These are phyloP conservation scores for Pelargonium nanum DNA, from an alignment of 345 rosid species.

Conservation along the genomic window DNA sequence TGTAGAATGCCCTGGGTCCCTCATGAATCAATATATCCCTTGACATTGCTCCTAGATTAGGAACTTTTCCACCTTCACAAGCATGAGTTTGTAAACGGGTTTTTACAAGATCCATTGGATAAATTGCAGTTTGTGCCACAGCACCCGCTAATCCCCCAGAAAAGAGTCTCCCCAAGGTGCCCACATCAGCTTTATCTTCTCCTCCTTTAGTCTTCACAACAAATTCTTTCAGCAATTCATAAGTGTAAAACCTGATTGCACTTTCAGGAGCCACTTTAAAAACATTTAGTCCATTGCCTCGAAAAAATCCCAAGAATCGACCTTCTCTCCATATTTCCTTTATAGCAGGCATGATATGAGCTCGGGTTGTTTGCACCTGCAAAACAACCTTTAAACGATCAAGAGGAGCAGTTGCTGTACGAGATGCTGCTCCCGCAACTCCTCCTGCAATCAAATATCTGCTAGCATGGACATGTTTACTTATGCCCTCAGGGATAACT, in stretches of 20 bases:
- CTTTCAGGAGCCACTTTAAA: slow-evolving; percentile 91
- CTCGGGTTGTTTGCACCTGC: slow-evolving; percentile 65
- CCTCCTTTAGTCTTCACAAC: slow-evolving; percentile 40
- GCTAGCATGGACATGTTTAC: slow-evolving; percentile 61
- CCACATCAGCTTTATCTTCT: slow-evolving; percentile 43
- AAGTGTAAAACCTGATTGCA: slow-evolving; percentile 72
- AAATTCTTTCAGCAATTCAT: slow-evolving; percentile 57
- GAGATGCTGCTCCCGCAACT: slow-evolving; percentile 82
- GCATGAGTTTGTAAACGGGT: slow-evolving; percentile 73
- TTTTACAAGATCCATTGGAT: slow-evolving; percentile 89
- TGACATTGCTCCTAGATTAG: slow-evolving; percentile 43
- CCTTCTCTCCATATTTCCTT: slow-evolving; percentile 58
- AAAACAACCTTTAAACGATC: slow-evolving; percentile 77
- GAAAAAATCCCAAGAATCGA: slow-evolving; percentile 52
- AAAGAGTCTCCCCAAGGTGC: slow-evolving; percentile 53
- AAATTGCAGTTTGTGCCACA: slow-evolving; percentile 75
- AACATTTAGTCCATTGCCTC: slow-evolving; percentile 80
- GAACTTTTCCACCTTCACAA: slow-evolving; percentile 53
- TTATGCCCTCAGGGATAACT: slow-evolving; percentile 73
- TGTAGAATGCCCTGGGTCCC: slow-evolving; percentile 80
- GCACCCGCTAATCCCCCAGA: slow-evolving; percentile 96
- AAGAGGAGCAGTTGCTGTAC: slow-evolving; percentile 83
- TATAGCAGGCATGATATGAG: slow-evolving; percentile 50
- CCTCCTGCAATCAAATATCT: slow-evolving; percentile 88
- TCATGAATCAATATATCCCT: slow-evolving; percentile 71